Conservation (phyloP, 768 basidiomycete genomes). For the Termitomyces sp. region DNA sequence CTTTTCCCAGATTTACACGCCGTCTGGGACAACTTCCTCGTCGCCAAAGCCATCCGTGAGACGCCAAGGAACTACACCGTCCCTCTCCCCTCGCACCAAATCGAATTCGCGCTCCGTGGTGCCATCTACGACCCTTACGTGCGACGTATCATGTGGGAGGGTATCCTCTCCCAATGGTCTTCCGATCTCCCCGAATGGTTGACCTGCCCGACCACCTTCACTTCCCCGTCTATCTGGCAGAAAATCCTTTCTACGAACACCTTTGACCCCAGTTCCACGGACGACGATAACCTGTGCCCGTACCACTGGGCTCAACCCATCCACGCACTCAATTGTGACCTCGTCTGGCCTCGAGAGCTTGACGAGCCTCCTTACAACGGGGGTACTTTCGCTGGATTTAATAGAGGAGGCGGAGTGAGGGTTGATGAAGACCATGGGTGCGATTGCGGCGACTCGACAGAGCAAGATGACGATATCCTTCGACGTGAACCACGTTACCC, state of each 20-base stretch:
- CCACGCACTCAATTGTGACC: constrained; percentile 76
- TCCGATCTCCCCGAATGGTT: constrained; percentile 64
- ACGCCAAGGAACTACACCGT: constrained; percentile 72
- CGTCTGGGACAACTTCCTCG: constrained; percentile 81
- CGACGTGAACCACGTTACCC: constrained; percentile 12
- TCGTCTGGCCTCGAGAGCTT: constrained; percentile 76
- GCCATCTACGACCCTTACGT: constrained; percentile 88
- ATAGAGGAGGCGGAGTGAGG: background rate
- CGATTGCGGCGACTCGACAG: constrained; percentile 7
- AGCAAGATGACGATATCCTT: constrained; percentile 4
- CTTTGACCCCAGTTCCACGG: constrained; percentile 27
- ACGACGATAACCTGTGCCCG: constrained; percentile 67
- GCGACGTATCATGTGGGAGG: constrained; percentile 85
- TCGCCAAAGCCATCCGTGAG: constrained; percentile 77
- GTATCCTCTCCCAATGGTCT: constrained; percentile 66
- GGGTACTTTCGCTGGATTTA: background rate
- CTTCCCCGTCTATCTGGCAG: constrained; percentile 23
- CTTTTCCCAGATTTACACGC: constrained; percentile 68
- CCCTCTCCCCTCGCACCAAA: constrained; percentile 62
- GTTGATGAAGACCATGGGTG: constrained; percentile 15
- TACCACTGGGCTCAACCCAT: constrained; percentile 74
- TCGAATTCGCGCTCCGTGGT: constrained; percentile 67
- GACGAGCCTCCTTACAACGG: constrained; percentile 43
- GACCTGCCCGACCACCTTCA: constrained; percentile 34
- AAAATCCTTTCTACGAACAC: constrained; percentile 17